Percentiles rank a stretch among this genome's conserved stretches.
phyloP scores from a whole-genome alignment of 306 rosid species.

The Inga leiocalycina region DNA sequence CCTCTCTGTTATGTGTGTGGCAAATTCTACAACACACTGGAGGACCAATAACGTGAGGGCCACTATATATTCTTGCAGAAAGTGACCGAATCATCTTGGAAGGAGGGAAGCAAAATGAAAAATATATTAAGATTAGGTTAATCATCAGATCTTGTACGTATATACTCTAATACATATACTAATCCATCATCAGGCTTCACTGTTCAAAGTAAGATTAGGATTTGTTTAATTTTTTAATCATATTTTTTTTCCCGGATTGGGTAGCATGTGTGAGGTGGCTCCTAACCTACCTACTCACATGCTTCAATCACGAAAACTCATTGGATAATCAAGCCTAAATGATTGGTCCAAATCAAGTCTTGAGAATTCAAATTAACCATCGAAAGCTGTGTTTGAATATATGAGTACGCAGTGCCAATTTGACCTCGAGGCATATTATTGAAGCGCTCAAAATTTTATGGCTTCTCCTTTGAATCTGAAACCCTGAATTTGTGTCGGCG shows the following conservation, averaged over 20 bases:
- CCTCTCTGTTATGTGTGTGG: neutral
- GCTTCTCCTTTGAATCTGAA: conserved; percentile 27
- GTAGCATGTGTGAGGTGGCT: conserved; percentile 49
- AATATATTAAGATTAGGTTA: conserved; percentile 32
- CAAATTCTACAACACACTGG: neutral
- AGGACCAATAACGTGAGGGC: conserved; percentile 58
- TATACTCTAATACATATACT: conserved; percentile 11
- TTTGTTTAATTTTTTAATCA: conserved; percentile 4
- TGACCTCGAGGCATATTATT: conserved; percentile 40
- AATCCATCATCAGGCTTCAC: neutral
- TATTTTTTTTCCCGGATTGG: conserved; percentile 17
- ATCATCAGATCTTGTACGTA: conserved; percentile 33
- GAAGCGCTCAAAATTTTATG: conserved; percentile 24
- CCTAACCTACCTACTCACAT: conserved; percentile 52
- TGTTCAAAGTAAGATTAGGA: conserved; percentile 26
- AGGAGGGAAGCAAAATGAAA: conserved; percentile 26
- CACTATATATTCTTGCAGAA: conserved; percentile 43
- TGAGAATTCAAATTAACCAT: conserved; percentile 20
- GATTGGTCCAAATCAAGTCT: conserved; percentile 28
- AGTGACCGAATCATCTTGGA: conserved; percentile 49
- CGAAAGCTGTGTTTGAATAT: conserved; percentile 42
- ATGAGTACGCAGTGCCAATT: conserved; percentile 20
- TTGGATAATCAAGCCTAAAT: conserved; percentile 22
- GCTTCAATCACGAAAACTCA: conserved; percentile 21
- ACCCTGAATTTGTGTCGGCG: conserved; percentile 31